Conservation (phyloP, 2,329 filamentous ascomycete species). For the Trichothecium sympodiale region DNA sequence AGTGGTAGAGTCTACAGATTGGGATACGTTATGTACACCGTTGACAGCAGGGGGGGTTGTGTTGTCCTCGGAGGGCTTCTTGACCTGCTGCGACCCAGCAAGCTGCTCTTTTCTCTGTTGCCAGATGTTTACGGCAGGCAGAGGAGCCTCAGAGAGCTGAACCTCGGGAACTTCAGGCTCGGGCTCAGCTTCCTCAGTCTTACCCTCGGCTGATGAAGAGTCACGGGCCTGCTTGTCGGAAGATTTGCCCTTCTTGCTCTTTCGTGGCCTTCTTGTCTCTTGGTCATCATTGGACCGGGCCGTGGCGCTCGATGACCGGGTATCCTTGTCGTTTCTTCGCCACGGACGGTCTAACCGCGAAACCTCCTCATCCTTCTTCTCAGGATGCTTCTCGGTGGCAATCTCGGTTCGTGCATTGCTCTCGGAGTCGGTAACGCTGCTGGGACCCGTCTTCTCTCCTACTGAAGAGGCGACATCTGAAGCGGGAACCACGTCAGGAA, state of each 20-base stretch:
- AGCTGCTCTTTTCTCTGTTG: conserved; percentile 54
- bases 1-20: conserved; percentile 2
- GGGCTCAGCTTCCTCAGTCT: conserved; percentile 39
- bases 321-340: conserved; percentile 34
- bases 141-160: conserved; percentile 67
- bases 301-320: conserved; percentile 49
- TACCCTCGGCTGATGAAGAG: conserved; percentile 39
- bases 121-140: conserved; percentile 84
- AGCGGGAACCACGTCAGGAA: no score
- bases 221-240: conserved; percentile 31
- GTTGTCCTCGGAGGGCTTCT: conserved; percentile 24
- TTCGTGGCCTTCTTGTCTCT: conserved; percentile 33
- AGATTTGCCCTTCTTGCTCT: conserved; percentile 49
- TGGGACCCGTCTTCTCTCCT: no score
- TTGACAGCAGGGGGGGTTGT: neutral
- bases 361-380: conserved; percentile 27
- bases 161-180: conserved; percentile 40
- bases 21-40: no score
- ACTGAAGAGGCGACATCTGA: no score
- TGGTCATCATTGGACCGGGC: conserved; percentile 57
- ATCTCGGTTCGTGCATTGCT: conserved; percentile 23
- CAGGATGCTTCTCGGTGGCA: conserved; percentile 18
- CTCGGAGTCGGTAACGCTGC: conserved; percentile 23
- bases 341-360: conserved; percentile 26
- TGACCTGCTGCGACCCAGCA: conserved; percentile 37